A percentile compares a stretch with the other conserved stretches of the same genome.
Conservation (phyloP, 345 rosid genomes). For the Arabis hirsuta region DNA sequence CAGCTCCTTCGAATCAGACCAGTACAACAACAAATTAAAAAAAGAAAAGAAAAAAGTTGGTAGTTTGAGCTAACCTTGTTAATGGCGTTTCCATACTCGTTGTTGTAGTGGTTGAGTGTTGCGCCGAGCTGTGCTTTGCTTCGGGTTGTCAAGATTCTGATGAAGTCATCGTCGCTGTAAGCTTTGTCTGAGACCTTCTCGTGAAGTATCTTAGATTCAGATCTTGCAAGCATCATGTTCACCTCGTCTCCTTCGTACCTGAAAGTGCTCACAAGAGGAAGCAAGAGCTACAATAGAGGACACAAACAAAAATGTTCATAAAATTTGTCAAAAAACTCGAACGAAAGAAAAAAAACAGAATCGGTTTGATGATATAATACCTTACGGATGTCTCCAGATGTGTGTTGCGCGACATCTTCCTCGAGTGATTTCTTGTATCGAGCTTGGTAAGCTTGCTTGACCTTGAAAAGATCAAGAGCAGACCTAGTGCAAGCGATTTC, state of each 20-base stretch:
- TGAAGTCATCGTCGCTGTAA: constrained; percentile 77
- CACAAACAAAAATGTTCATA: neutral
- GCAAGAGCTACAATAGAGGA: constrained; percentile 63
- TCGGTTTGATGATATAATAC: constrained; percentile 33
- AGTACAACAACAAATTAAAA: neutral
- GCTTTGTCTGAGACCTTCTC: constrained; percentile 78
- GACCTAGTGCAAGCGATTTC: constrained; percentile 85
- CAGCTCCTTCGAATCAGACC: neutral
- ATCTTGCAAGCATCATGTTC: constrained; percentile 72
- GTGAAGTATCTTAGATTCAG: constrained; percentile 86
- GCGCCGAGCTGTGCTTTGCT: constrained; percentile 88
- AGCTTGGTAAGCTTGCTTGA: constrained; percentile 76
- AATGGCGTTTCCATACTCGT: constrained; percentile 69
- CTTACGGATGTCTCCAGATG: constrained; percentile 71
- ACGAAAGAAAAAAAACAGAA: neutral
- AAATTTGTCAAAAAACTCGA: neutral
- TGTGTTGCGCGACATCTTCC: constrained; percentile 78
- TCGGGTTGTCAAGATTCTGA: constrained; percentile 80
- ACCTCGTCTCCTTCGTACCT: constrained; percentile 90
- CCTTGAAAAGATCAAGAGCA: constrained; percentile 55
- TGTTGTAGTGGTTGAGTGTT: constrained; percentile 83
- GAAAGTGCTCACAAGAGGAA: constrained; percentile 78
- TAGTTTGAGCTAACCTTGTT: constrained; percentile 65
- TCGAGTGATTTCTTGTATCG: constrained; percentile 76
- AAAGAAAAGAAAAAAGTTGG: neutral